These are phyloP conservation scores for Hansenula sp. DNA, from an alignment of 1,139 yeast species.

Conservation along the genomic window DNA sequence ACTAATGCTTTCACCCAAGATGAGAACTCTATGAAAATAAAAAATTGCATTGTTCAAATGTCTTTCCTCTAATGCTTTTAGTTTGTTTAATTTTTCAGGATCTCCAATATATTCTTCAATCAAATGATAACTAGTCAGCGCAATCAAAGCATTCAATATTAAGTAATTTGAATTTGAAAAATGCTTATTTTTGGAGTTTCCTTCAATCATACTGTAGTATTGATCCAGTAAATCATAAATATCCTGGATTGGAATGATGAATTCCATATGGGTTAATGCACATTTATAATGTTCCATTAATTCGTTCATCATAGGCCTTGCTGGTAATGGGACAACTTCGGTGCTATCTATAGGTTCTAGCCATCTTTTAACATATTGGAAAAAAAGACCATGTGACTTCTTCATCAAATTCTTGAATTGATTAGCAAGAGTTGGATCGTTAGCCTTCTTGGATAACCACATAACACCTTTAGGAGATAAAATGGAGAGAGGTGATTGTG, in stretches of 20 bases:
- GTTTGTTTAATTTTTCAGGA: not conserved
- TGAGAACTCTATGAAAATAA: slow-evolving; percentile 44
- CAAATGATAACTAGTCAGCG: slow-evolving; percentile 13
- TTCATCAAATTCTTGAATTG: slow-evolving; percentile 21
- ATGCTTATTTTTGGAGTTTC: not conserved
- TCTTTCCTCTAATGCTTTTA: slow-evolving; percentile 5
- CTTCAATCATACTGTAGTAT: slow-evolving; percentile 8
- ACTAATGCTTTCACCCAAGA: slow-evolving; percentile 47
- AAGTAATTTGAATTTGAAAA: slow-evolving; percentile 19
- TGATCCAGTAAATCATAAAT: slow-evolving; percentile 10
- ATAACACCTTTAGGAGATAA: slow-evolving; percentile 35
- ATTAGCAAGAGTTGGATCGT: slow-evolving; percentile 21
- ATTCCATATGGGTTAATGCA: slow-evolving; percentile 12
- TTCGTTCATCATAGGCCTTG: slow-evolving; percentile 17
- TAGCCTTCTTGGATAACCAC: slow-evolving; percentile 35
- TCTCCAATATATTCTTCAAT: slow-evolving; percentile 4
- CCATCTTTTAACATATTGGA: slow-evolving; percentile 25
- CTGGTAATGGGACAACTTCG: slow-evolving; percentile 26
- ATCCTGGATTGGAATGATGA: slow-evolving; percentile 11
- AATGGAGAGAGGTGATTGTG: slow-evolving; percentile 32
- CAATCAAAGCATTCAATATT: slow-evolving; percentile 9
- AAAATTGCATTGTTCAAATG: slow-evolving; percentile 31
- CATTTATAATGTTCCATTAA: slow-evolving; percentile 19
- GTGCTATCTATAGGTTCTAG: slow-evolving; percentile 27
- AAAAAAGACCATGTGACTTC: slow-evolving; percentile 20